Conservation (phyloP, 2,329 filamentous ascomycete species). For the Stenocarpella maydis region DNA sequence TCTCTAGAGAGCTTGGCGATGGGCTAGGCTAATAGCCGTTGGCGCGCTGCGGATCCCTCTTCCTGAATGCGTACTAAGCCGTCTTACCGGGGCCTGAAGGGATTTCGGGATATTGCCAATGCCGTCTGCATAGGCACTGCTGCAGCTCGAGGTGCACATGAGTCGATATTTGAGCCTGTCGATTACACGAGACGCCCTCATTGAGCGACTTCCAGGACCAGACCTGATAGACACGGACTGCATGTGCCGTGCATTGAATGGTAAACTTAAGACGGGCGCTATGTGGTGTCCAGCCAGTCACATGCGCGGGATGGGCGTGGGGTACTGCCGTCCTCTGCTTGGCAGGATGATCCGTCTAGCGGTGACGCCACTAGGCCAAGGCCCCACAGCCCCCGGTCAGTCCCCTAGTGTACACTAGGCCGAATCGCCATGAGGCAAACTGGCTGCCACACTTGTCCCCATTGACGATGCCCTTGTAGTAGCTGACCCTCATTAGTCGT, state of each 20-base stretch:
- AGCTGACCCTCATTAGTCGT: slow-evolving; percentile 1
- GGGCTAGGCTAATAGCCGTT: neutral
- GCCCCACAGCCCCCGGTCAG: slow-evolving; percentile 3
- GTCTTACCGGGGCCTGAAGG: neutral
- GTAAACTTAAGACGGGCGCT: neutral
- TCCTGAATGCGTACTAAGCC: neutral
- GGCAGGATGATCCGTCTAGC: slow-evolving; percentile 16
- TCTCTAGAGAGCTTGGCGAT: slow-evolving; percentile 3
- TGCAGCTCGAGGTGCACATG: neutral
- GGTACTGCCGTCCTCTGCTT: slow-evolving; percentile 12
- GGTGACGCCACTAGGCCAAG: slow-evolving; percentile 23
- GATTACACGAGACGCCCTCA: neutral
- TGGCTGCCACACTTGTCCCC: slow-evolving; percentile 17
- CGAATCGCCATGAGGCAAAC: slow-evolving; percentile 18
- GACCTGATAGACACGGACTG: neutral
- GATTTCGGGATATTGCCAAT: neutral
- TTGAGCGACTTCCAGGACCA: neutral
- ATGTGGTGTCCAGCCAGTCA: neutral
- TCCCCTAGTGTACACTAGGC: too few species aligned
- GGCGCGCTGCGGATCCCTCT: neutral
- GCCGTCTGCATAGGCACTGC: neutral
- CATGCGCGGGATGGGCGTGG: slow-evolving; percentile 3
- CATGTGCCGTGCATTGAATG: neutral
- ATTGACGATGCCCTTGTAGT: slow-evolving; percentile 20
- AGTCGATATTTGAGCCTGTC: neutral